These are phyloP conservation scores for Gossypium raimondii DNA, from an alignment of 345 rosid genomes.

Conservation along the genomic window DNA sequence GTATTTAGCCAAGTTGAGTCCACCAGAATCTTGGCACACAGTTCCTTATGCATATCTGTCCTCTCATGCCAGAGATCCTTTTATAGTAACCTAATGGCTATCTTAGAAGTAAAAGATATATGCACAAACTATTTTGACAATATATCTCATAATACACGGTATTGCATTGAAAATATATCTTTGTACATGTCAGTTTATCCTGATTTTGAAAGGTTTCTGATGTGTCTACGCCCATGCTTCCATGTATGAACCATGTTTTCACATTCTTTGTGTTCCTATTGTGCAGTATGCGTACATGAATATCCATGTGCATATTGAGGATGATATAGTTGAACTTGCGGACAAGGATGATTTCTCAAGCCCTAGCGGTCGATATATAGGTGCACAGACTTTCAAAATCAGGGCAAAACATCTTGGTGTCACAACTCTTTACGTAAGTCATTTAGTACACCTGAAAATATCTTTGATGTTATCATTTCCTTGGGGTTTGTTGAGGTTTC, in stretches of 20 bases:
- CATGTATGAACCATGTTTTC: not conserved
- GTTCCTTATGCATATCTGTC: not conserved
- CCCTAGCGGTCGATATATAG: slow-evolving; percentile 38
- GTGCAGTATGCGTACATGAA: slow-evolving; percentile 76
- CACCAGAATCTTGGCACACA: not conserved
- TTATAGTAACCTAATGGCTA: not conserved
- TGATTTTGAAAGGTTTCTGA: not conserved
- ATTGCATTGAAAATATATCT: not conserved
- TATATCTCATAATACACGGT: not conserved
- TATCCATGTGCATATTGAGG: slow-evolving; percentile 69
- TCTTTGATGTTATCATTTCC: slow-evolving; percentile 12
- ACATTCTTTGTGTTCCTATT: slow-evolving; percentile 14
- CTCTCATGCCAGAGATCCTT: not conserved
- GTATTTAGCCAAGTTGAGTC: not conserved
- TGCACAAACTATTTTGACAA: not conserved
- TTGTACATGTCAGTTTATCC: not conserved
- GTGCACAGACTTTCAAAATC: slow-evolving; percentile 47
- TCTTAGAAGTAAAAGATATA: slow-evolving; percentile 1
- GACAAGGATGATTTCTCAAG: slow-evolving; percentile 34
- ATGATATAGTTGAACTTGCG: slow-evolving; percentile 55
- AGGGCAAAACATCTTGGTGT: slow-evolving; percentile 68
- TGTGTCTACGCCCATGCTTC: not conserved
- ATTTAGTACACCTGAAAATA: slow-evolving; percentile 16
- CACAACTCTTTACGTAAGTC: slow-evolving; percentile 74
- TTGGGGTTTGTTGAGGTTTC: slow-evolving; percentile 7